Percentiles rank a stretch among this genome's conserved stretches.
These are phyloP conservation scores for Pseudonectria buxi DNA, from an alignment of 2,329 filamentous ascomycete species.

Conservation along the genomic window DNA sequence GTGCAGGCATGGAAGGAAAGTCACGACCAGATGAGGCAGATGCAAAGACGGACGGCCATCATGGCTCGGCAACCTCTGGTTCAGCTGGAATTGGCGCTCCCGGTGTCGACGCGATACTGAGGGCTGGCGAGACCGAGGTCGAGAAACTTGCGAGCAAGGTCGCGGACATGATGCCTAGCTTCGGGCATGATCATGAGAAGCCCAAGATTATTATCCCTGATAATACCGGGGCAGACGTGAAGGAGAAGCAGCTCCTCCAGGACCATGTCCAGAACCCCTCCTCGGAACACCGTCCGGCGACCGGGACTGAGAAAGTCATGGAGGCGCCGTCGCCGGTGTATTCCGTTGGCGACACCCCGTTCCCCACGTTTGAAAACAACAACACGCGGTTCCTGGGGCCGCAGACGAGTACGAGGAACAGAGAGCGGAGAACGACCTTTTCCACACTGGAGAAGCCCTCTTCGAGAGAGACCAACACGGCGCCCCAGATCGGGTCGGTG, in stretches of 20 bases:
- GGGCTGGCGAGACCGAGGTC: constrained; percentile 23
- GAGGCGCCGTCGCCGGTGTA: constrained; percentile 36
- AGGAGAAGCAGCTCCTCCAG: constrained; percentile 37
- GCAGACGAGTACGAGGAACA: constrained; percentile 30
- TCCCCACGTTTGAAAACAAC: constrained; percentile 40
- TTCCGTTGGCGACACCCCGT: constrained; percentile 36
- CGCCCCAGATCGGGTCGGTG: constrained; percentile 39
- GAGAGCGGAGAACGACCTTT: constrained; percentile 50
- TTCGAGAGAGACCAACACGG: constrained; percentile 26
- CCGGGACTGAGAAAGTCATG: constrained; percentile 21
- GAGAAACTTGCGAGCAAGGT: constrained; percentile 30
- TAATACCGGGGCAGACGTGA: constrained; percentile 22
- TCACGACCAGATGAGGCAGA: constrained; percentile 43
- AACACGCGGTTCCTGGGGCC: constrained; percentile 27
- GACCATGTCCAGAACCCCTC: constrained; percentile 11
- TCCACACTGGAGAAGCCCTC: constrained; percentile 45
- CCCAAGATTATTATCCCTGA: constrained; percentile 26
- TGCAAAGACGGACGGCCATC: constrained; percentile 32
- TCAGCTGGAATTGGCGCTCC: constrained; percentile 38
- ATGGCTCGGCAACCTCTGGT: constrained; percentile 25
- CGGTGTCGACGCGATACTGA: constrained; percentile 32
- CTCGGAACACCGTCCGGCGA: constrained; percentile 8
- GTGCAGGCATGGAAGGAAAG: constrained; percentile 56
- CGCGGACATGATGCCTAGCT: constrained; percentile 18
- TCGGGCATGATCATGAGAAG: constrained; percentile 21